These are phyloP conservation scores for Aspergillus luchuensis DNA, from an alignment of 2,329 filamentous ascomycete species.

Conservation along the genomic window DNA sequence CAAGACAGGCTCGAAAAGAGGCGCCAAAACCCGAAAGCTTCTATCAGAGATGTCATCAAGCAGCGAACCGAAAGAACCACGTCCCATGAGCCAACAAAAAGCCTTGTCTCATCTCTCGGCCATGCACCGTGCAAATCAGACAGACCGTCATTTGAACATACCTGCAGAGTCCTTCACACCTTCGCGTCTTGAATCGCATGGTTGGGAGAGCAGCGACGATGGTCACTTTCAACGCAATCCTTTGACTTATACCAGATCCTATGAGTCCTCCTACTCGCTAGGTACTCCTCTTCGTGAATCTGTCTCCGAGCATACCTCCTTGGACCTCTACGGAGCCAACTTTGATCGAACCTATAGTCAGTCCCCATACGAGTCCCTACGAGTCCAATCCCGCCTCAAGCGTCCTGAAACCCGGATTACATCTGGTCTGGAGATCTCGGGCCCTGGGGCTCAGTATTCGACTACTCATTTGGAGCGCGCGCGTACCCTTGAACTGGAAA, in stretches of 20 bases:
- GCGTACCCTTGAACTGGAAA: not conserved
- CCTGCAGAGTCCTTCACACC: not conserved
- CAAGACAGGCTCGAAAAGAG: slow-evolving; percentile 23
- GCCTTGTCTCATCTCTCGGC: not conserved
- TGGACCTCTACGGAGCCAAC: slow-evolving; percentile 13
- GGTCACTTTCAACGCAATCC: slow-evolving; percentile 18
- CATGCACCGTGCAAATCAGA: slow-evolving; percentile 4
- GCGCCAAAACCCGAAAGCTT: slow-evolving; percentile 23
- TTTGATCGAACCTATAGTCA: slow-evolving; percentile 15
- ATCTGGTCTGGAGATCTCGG: slow-evolving; percentile 3
- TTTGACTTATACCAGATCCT: slow-evolving; percentile 17
- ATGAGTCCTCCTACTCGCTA: slow-evolving; percentile 1
- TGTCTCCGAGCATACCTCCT: not conserved
- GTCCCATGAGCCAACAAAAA: not conserved
- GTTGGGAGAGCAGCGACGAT: slow-evolving; percentile 13
- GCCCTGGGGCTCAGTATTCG: not conserved
- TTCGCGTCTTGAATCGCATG: slow-evolving; percentile 5
- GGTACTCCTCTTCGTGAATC: not conserved
- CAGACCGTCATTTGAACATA: slow-evolving; percentile 3
- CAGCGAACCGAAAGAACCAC: not conserved
- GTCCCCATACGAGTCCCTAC: slow-evolving; percentile 15
- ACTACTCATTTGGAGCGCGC: not conserved
- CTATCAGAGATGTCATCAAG: slow-evolving; percentile 12
- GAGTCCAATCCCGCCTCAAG: not conserved
- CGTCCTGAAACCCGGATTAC: not conserved